Percentiles rank a stretch among this genome's conserved stretches.
Conservation (phyloP, 495 filamentous ascomycete species). For the Penicillium alfredii region DNA sequence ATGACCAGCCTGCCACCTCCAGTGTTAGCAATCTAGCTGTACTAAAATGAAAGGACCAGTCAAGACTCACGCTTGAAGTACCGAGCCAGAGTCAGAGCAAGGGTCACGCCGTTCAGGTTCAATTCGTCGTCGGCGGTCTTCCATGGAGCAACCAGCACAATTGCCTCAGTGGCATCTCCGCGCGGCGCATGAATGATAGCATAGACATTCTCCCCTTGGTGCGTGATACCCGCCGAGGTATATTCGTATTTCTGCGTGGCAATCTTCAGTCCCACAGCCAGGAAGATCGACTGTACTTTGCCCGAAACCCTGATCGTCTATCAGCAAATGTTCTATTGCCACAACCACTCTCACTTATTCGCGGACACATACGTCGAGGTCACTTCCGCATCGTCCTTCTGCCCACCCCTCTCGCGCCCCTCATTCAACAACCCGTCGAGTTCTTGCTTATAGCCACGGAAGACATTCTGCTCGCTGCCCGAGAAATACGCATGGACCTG, state of each 20-base stretch:
- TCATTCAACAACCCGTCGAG: slow-evolving; percentile 45
- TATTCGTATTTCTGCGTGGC: slow-evolving; percentile 82
- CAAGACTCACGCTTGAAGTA: slow-evolving; percentile 74
- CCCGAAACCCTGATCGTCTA: slow-evolving; percentile 50
- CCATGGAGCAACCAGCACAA: slow-evolving; percentile 88
- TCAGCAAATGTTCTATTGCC: slow-evolving; percentile 9
- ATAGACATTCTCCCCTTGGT: slow-evolving; percentile 86
- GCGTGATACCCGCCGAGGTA: slow-evolving; percentile 61
- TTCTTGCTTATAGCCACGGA: slow-evolving; percentile 86
- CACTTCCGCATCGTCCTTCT: slow-evolving; percentile 20
- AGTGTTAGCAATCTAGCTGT: slow-evolving; percentile 12
- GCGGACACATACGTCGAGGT: slow-evolving; percentile 41
- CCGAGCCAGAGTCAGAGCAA: slow-evolving; percentile 77
- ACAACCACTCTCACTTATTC: not conserved
- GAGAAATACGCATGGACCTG: slow-evolving; percentile 98
- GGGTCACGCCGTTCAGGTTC: slow-evolving; percentile 80
- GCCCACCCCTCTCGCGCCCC: slow-evolving; percentile 9
- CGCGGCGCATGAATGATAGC: slow-evolving; percentile 91
- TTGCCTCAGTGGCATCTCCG: slow-evolving; percentile 96
- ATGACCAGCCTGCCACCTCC: slow-evolving; percentile 71
- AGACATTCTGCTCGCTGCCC: slow-evolving; percentile 91
- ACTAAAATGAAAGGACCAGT: not conserved
- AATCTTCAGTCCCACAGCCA: slow-evolving; percentile 72
- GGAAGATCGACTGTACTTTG: slow-evolving; percentile 67
- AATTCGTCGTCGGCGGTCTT: slow-evolving; percentile 70